A percentile compares a stretch with the other conserved stretches of the same genome.
Evolutionary conservation across 148 eudicot genomes (phyloP).

Genomic region (Gaultheria prostrata): DNA sequence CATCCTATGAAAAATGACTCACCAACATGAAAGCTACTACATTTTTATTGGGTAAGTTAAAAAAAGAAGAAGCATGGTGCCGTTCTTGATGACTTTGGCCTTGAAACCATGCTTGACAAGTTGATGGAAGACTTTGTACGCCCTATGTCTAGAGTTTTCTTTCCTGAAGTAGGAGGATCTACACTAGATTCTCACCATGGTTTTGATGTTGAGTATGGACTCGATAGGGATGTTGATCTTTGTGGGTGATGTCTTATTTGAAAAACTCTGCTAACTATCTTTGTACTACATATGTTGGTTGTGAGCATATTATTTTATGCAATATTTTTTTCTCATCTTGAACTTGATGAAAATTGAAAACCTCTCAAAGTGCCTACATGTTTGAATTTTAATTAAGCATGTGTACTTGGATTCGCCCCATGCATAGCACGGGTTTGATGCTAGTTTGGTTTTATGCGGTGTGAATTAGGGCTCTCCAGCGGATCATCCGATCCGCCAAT

Average conservation of each 20-base stretch:
- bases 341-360: neutral
- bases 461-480: too few relatives aligned
- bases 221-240: slow-evolving; percentile 74
- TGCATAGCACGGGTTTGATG: too few relatives aligned
- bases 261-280: neutral
- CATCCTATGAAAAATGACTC: too few relatives aligned
- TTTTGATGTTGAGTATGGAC: slow-evolving; percentile 92
- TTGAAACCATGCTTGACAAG: slow-evolving; percentile 81
- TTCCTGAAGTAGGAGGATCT: slow-evolving; percentile 87
- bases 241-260: slow-evolving; percentile 44
- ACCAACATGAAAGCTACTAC: too few relatives aligned
- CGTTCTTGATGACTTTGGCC: slow-evolving; percentile 94
- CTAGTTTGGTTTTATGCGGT: too few relatives aligned
- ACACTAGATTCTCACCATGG: slow-evolving; percentile 94
- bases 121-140: slow-evolving; percentile 78
- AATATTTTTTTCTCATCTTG: neutral
- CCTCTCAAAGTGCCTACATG: slow-evolving; percentile 14
- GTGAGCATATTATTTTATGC: neutral
- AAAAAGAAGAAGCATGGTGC: slow-evolving; percentile 89
- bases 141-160: slow-evolving; percentile 86
- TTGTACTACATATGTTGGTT: neutral
- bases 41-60: too few relatives aligned
- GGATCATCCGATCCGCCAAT: too few relatives aligned
- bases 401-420: too few relatives aligned
- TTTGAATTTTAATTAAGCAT: too few relatives aligned